Percentiles rank a stretch among this genome's conserved stretches.
phyloP scores from a whole-genome alignment of 164 flowering plant species.

The Saururus chinensis region DNA sequence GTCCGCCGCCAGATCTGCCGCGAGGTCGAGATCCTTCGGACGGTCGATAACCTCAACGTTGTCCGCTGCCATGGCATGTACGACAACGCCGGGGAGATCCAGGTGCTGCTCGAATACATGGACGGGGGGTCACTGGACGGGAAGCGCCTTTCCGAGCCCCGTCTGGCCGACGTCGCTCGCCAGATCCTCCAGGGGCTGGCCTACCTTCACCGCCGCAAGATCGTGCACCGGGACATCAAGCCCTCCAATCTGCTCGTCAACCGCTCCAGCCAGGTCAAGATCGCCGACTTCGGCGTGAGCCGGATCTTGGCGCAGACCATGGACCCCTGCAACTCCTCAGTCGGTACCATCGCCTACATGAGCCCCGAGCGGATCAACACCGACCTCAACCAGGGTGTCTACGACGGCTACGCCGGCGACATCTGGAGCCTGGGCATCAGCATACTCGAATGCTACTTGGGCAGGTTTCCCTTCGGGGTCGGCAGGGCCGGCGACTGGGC shows the following conservation, averaged over 20 bases:
- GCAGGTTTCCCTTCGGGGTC: constrained; percentile 62
- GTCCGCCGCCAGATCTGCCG: constrained; percentile 81
- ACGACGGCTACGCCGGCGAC: constrained; percentile 81
- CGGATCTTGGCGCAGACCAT: constrained; percentile 60
- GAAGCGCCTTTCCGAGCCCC: constrained; percentile 25
- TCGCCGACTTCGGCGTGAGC: constrained; percentile 78
- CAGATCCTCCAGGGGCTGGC: constrained; percentile 54
- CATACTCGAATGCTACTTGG: constrained; percentile 76
- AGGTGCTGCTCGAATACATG: constrained; percentile 69
- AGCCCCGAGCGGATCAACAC: constrained; percentile 85
- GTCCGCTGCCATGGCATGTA: constrained; percentile 65
- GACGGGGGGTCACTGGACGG: constrained; percentile 74
- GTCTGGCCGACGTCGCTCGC: constrained; percentile 35
- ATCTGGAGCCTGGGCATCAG: constrained; percentile 88
- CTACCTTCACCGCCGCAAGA: constrained; percentile 51
- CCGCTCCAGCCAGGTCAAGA: constrained; percentile 41
- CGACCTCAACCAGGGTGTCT: constrained; percentile 65
- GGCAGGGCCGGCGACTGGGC: constrained; percentile 85
- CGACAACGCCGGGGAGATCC: constrained; percentile 69
- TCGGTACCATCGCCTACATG: constrained; percentile 88
- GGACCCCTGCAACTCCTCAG: constrained; percentile 77
- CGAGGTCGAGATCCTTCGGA: constrained; percentile 68
- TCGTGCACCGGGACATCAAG: constrained; percentile 80
- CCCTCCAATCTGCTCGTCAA: constrained; percentile 73
- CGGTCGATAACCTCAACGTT: constrained; percentile 53